Percentiles rank a stretch among this genome's conserved stretches.
These are phyloP conservation scores for Hamigera avellanea DNA, from an alignment of 495 filamentous ascomycete species.

Conservation along the genomic window DNA sequence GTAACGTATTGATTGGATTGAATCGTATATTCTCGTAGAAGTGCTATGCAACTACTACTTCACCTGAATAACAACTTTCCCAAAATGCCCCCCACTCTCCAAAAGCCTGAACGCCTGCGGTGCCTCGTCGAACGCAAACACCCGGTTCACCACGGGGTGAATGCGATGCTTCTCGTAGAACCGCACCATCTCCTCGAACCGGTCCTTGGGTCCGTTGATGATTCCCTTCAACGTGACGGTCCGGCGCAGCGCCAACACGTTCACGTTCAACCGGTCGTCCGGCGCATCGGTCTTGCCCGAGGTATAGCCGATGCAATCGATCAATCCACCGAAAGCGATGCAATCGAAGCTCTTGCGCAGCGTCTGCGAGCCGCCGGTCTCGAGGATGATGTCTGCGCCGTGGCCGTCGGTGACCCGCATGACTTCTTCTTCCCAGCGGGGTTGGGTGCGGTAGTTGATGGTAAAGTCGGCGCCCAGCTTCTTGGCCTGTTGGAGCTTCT, in stretches of 20 bases:
- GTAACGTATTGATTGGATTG: no score
- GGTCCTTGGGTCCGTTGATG: conserved; percentile 45
- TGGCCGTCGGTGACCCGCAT: conserved; percentile 43
- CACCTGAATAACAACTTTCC: conserved; percentile 58
- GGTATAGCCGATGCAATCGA: conserved; percentile 56
- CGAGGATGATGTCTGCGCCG: conserved; percentile 60
- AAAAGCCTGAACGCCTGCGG: conserved; percentile 41
- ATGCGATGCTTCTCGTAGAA: conserved; percentile 51
- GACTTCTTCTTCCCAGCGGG: conserved; percentile 60
- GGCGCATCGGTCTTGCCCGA: conserved; percentile 40
- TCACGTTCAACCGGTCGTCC: conserved; percentile 35
- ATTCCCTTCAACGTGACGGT: conserved; percentile 46
- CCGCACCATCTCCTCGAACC: conserved; percentile 50
- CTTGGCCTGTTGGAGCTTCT: conserved; percentile 53
- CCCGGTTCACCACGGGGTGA: conserved; percentile 48
- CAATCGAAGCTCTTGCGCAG: conserved; percentile 51
- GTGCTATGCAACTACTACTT: conserved; percentile 1
- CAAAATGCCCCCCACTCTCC: conserved; percentile 63
- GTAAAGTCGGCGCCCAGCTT: conserved; percentile 41
- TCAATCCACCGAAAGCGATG: conserved; percentile 54
- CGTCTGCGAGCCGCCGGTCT: conserved; percentile 52
- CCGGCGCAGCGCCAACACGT: conserved; percentile 37
- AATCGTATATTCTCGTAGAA: no score
- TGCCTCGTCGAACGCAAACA: conserved; percentile 43
- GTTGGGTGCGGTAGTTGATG: conserved; percentile 58